Percentiles rank a stretch among this genome's conserved stretches.
Conservation (phyloP, 2,329 filamentous ascomycete genomes). For the Beauveria medogensis region DNA sequence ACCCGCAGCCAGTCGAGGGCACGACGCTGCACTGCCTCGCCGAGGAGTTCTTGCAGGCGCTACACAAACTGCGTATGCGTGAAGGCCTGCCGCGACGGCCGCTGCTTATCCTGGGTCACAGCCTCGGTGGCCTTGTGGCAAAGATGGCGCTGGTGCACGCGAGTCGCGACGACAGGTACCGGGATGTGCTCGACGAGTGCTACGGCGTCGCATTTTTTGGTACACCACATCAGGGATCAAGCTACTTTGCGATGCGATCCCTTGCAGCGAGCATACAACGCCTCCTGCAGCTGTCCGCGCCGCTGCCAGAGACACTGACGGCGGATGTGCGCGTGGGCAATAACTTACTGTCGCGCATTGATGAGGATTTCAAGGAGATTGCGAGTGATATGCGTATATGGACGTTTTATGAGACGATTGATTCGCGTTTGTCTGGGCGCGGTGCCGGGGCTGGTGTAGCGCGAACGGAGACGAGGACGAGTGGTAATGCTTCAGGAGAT, state of each 20-base stretch:
- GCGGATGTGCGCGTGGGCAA: constrained; percentile 43
- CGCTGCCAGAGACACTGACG: constrained; percentile 42
- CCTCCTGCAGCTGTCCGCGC: constrained; percentile 42
- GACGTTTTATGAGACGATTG: constrained; percentile 56
- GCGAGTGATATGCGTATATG: constrained; percentile 52
- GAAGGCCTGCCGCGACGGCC: constrained; percentile 35
- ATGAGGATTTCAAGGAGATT: constrained; percentile 48
- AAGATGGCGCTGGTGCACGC: constrained; percentile 48
- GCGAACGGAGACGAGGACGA: not conserved
- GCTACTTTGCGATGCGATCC: constrained; percentile 50
- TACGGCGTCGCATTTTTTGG: constrained; percentile 54
- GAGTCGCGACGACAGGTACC: constrained; percentile 27
- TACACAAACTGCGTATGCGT: constrained; percentile 26
- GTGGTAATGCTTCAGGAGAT: constrained; percentile 13
- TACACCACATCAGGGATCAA: constrained; percentile 55
- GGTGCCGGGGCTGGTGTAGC: constrained; percentile 25
- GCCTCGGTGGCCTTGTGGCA: constrained; percentile 51
- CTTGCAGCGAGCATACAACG: constrained; percentile 46
- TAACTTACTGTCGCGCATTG: constrained; percentile 37
- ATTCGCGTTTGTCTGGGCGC: constrained; percentile 45
- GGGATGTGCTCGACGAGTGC: constrained; percentile 44
- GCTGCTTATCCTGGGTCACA: constrained; percentile 53
- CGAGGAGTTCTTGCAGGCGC: constrained; percentile 37
- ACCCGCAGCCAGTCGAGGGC: constrained; percentile 34
- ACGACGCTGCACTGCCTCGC: constrained; percentile 38